Conservation (phyloP, 2,329 filamentous ascomycete genomes). For the Alternaria atra region DNA sequence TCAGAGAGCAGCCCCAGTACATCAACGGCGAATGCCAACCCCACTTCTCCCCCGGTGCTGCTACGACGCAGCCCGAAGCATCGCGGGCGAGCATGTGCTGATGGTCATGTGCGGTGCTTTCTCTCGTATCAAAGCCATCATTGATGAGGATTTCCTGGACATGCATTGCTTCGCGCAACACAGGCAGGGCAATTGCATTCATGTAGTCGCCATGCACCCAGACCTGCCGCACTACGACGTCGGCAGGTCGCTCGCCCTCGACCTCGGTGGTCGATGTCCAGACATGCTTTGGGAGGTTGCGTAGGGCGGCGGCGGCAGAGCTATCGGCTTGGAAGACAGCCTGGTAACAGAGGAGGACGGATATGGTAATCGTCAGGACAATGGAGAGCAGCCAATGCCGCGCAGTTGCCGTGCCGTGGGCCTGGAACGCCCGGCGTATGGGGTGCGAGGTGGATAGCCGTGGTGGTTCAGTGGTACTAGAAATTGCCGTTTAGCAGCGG, state of each 20-base stretch:
- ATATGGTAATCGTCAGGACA: conserved; percentile 75
- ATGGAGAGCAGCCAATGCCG: conserved; percentile 79
- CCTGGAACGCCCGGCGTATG: conserved; percentile 70
- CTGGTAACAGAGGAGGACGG: conserved; percentile 75
- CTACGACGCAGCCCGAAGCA: conserved; percentile 26
- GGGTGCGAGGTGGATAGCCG: conserved; percentile 71
- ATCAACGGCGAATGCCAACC: conserved; percentile 84
- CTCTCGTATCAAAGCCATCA: conserved; percentile 34
- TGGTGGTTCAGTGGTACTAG: conserved; percentile 78
- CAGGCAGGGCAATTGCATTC: conserved; percentile 72
- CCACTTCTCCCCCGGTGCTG: conserved; percentile 70
- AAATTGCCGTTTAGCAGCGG: conserved; percentile 23
- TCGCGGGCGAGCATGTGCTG: conserved; percentile 25
- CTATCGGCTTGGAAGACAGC: conserved; percentile 79
- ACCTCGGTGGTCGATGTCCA: conserved; percentile 79
- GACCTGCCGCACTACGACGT: conserved; percentile 82
- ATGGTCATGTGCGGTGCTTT: background rate
- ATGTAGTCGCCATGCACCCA: conserved; percentile 87
- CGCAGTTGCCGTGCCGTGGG: conserved; percentile 75
- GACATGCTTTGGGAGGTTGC: conserved; percentile 78
- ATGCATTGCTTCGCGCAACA: conserved; percentile 72
- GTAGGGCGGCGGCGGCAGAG: conserved; percentile 74
- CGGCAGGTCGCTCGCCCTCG: conserved; percentile 61
- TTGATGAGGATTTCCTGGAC: conserved; percentile 76
- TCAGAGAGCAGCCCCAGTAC: conserved; percentile 77